These are phyloP conservation scores for Heliamphora exappendiculata DNA, from an alignment of 148 eudicot species.

Conservation along the genomic window DNA sequence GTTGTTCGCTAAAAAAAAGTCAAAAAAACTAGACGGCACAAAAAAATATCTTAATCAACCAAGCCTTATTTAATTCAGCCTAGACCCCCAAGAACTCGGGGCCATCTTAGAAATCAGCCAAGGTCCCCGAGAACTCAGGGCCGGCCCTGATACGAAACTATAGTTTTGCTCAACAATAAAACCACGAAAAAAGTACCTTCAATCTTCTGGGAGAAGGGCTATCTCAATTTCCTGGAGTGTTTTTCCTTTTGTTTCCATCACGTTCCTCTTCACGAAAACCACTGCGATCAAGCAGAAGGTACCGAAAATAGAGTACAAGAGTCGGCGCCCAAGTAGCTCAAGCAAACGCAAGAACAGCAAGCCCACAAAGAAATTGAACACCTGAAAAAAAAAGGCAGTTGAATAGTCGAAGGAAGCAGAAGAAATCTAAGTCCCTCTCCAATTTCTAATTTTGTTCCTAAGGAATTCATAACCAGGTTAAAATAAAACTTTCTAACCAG, in stretches of 20 bases:
- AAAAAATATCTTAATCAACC: too few species aligned
- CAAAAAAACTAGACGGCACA: too few species aligned
- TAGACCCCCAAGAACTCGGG: too few species aligned
- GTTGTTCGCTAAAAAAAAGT: too few species aligned
- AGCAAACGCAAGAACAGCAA: conserved; percentile 85
- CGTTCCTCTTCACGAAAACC: conserved; percentile 72
- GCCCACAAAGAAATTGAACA: conserved; percentile 80
- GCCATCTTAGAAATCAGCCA: too few species aligned
- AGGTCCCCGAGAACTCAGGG: too few species aligned
- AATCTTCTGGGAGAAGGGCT: conserved; percentile 71
- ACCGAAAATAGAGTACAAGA: conserved; percentile 71
- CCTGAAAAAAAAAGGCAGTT: conserved; percentile 29
- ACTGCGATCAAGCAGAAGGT: conserved; percentile 77
- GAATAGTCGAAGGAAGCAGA: background rate
- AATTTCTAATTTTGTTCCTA: background rate
- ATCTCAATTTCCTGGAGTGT: conserved; percentile 96
- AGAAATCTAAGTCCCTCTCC: background rate
- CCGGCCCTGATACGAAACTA: too few species aligned
- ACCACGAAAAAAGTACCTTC: conserved; percentile 21
- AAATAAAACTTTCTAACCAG: background rate
- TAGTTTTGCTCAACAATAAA: too few species aligned
- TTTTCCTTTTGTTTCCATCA: conserved; percentile 92
- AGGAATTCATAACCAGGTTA: too few species aligned
- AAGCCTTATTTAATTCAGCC: too few species aligned
- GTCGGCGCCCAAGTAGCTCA: conserved; percentile 65